Conservation (phyloP, 2,329 filamentous ascomycete genomes). For the Clonostachys chloroleuca region DNA sequence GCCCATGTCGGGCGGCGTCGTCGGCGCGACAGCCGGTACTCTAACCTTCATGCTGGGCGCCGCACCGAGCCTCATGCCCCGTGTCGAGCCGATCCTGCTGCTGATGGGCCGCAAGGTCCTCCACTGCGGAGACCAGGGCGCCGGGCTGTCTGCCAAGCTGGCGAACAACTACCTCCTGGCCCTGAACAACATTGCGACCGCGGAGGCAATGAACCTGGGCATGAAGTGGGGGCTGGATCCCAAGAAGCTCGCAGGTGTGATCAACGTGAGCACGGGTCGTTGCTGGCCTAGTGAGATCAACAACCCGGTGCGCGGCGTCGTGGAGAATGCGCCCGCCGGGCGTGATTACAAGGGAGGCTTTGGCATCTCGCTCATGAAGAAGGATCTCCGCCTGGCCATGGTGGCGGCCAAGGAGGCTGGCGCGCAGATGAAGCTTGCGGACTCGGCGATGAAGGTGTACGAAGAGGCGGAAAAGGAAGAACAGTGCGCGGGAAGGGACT, state of each 20-base stretch:
- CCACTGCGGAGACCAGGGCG: constrained; percentile 79
- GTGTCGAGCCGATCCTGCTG: constrained; percentile 64
- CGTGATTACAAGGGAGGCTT: constrained; percentile 77
- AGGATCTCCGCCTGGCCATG: constrained; percentile 71
- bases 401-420: constrained; percentile 65
- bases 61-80: constrained; percentile 52
- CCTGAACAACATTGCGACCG: constrained; percentile 78
- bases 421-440: constrained; percentile 61
- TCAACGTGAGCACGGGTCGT: constrained; percentile 89
- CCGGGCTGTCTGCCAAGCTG: constrained; percentile 86
- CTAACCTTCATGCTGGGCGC: constrained; percentile 95
- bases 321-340: constrained; percentile 69
- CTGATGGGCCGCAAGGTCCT: constrained; percentile 84
- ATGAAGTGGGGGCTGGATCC: constrained; percentile 56
- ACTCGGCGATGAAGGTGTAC: constrained; percentile 62
- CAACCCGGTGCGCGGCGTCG: constrained; percentile 86
- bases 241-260: constrained; percentile 70
- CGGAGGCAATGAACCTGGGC: constrained; percentile 64
- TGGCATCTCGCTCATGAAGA: constrained; percentile 73
- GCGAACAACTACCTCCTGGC: constrained; percentile 97
- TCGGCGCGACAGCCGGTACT: constrained; percentile 81
- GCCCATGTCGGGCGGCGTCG: constrained; percentile 94
- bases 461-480: constrained; percentile 58
- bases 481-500: constrained; percentile 65
- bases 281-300: constrained; percentile 97